Conservation (phyloP, 208 protist species). For the Acanthamoeba castellanii region DNA sequence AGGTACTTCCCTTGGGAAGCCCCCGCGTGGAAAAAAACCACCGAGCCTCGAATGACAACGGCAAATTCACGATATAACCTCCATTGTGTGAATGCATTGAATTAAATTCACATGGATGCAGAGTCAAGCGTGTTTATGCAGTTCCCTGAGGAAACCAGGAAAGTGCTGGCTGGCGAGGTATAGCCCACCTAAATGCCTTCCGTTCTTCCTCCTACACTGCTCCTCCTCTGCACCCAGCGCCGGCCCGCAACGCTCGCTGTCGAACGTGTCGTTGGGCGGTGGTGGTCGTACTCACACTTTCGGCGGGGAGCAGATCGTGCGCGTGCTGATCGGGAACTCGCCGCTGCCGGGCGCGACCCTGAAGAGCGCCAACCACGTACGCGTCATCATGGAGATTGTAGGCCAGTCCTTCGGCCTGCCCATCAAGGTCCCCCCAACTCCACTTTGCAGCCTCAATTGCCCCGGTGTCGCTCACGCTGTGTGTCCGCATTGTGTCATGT, state of each 20-base stretch:
- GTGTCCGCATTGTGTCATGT: neutral
- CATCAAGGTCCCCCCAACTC: neutral
- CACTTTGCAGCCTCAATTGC: neutral
- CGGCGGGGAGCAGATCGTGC: constrained; percentile 1
- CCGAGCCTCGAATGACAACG: too few relatives aligned
- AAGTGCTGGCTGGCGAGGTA: constrained; percentile 43
- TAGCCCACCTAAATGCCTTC: too few relatives aligned
- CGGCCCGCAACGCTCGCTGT: neutral
- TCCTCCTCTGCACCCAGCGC: neutral
- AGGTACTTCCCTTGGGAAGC: too few relatives aligned
- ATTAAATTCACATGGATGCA: neutral
- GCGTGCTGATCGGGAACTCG: neutral
- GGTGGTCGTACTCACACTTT: too few relatives aligned
- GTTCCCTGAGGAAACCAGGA: constrained; percentile 42
- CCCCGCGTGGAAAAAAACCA: too few relatives aligned
- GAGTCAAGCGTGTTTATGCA: constrained; percentile 54
- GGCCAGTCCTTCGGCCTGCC: constrained; percentile 51
- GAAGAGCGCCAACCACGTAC: constrained; percentile 39
- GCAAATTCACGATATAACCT: too few relatives aligned
- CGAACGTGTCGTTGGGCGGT: too few relatives aligned
- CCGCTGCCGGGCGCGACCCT: neutral
- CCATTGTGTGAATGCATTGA: too few relatives aligned
- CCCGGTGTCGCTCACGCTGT: neutral
- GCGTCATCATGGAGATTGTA: constrained; percentile 58
- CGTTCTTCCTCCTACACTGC: neutral